Conservation (phyloP, 2,329 filamentous ascomycete species). For the Venturia pyrina region DNA sequence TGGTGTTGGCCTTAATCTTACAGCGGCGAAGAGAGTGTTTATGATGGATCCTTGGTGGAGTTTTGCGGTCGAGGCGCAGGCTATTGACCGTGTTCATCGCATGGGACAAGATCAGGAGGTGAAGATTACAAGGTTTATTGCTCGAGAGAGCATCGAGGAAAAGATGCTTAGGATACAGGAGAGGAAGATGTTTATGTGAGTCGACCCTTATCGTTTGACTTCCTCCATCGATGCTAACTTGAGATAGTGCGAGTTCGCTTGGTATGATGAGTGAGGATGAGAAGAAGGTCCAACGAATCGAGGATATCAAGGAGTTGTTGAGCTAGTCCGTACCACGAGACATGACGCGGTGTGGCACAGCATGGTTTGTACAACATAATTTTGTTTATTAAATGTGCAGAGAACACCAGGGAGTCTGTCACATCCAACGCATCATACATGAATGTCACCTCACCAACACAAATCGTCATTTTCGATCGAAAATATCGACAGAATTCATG, state of each 20-base stretch:
- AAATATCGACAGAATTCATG: too few relatives aligned
- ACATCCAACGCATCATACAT: neutral
- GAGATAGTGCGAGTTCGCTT: constrained; percentile 71
- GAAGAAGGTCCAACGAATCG: constrained; percentile 78
- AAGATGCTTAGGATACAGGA: constrained; percentile 92
- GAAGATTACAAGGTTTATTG: constrained; percentile 77
- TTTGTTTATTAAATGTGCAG: neutral
- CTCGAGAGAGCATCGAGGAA: constrained; percentile 85
- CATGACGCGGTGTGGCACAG: neutral
- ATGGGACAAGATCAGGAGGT: constrained; percentile 91
- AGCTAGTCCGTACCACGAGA: constrained; percentile 34
- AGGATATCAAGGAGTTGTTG: constrained; percentile 87
- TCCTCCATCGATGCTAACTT: constrained; percentile 19
- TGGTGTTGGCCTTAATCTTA: constrained; percentile 88
- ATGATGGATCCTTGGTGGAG: constrained; percentile 99
- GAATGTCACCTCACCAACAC: neutral
- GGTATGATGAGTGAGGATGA: constrained; percentile 95
- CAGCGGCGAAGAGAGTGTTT: constrained; percentile 77
- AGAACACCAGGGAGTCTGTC: neutral
- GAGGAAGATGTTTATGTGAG: constrained; percentile 89
- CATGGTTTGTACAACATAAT: neutral
- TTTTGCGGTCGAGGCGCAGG: constrained; percentile 91
- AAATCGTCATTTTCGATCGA: too few relatives aligned
- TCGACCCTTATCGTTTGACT: too few relatives aligned
- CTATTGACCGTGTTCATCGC: constrained; percentile 92